Conservation (phyloP, 2,329 filamentous ascomycete genomes). For the Stachybotrys chartarum region DNA sequence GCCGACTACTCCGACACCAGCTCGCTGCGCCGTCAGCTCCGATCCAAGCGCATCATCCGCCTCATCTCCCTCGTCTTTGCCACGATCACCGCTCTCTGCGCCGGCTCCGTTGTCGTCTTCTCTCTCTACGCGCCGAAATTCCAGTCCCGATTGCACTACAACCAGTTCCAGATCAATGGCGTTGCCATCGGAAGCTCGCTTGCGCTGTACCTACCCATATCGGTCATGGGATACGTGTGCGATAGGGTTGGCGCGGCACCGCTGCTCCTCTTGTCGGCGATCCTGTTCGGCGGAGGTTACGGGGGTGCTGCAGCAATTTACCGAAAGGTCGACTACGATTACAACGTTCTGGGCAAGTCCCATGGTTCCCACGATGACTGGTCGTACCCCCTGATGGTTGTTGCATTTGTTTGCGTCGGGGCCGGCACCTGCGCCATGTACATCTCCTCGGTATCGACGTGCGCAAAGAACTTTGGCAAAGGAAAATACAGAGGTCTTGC, state of each 20-base stretch:
- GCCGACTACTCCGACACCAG: constrained; percentile 9
- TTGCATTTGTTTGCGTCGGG: constrained; percentile 78
- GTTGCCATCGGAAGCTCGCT: constrained; percentile 83
- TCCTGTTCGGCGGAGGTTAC: constrained; percentile 77
- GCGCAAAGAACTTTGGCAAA: constrained; percentile 94
- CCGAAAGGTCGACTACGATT: constrained; percentile 40
- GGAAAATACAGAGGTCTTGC: constrained; percentile 84
- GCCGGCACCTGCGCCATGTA: constrained; percentile 85
- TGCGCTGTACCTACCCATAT: constrained; percentile 87
- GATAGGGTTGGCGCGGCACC: constrained; percentile 79
- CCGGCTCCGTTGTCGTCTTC: constrained; percentile 87
- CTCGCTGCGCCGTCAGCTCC: constrained; percentile 13
- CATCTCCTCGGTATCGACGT: constrained; percentile 83
- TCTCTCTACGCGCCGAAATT: constrained; percentile 90
- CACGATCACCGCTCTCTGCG: constrained; percentile 60
- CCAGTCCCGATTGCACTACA: constrained; percentile 78
- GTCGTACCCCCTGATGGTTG: constrained; percentile 76
- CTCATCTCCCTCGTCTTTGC: constrained; percentile 45
- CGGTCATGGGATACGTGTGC: constrained; percentile 82
- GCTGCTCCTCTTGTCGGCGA: constrained; percentile 63
- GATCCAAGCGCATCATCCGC: constrained; percentile 27
- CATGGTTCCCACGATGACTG: constrained; percentile 42
- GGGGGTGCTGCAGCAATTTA: constrained; percentile 77
- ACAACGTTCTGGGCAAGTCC: constrained; percentile 21
- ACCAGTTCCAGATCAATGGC: constrained; percentile 85